phyloP scores from a whole-genome alignment of 352 stramenopile species.

The Pythium rhizo-oryzae region DNA sequence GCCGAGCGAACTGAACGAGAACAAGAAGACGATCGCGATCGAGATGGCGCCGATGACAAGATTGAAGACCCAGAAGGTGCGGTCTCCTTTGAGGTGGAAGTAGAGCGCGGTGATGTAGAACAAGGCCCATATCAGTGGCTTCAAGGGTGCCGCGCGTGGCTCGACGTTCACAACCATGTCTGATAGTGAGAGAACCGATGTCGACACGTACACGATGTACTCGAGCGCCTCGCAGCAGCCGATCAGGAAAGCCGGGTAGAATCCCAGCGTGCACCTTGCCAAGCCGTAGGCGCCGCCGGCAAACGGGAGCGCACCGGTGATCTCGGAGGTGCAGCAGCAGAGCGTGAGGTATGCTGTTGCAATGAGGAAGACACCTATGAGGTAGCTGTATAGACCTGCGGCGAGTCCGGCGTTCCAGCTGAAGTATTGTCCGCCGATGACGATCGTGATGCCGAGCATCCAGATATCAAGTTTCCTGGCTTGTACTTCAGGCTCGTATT shows the following conservation, averaged over 20 bases:
- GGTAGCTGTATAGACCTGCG: slow-evolving; percentile 25
- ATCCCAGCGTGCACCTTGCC: slow-evolving; percentile 33
- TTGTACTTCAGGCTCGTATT: not conserved
- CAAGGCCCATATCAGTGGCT: slow-evolving; percentile 32
- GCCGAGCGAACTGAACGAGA: slow-evolving; percentile 8
- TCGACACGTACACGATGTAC: slow-evolving; percentile 37
- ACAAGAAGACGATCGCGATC: slow-evolving; percentile 21
- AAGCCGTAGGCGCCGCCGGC: slow-evolving; percentile 38
- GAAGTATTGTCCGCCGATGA: slow-evolving; percentile 40
- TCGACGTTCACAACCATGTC: slow-evolving; percentile 29
- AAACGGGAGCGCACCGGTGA: slow-evolving; percentile 34
- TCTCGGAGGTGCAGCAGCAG: slow-evolving; percentile 34
- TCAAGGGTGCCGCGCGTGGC: slow-evolving; percentile 11
- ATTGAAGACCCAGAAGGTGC: slow-evolving; percentile 37
- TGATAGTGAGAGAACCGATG: slow-evolving; percentile 28
- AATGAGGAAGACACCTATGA: slow-evolving; percentile 1
- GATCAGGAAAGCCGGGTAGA: slow-evolving; percentile 34
- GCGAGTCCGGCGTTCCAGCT: slow-evolving; percentile 32
- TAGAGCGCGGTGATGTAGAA: slow-evolving; percentile 29
- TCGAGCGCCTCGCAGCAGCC: slow-evolving; percentile 33
- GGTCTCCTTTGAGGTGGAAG: slow-evolving; percentile 29
- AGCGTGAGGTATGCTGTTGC: slow-evolving; percentile 32
- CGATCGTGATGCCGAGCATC: slow-evolving; percentile 34
- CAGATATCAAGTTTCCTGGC: slow-evolving; percentile 23
- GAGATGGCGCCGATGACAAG: slow-evolving; percentile 18